phyloP scores from a whole-genome alignment of 768 basidiomycete species.

The Rhodotorula toruloides region DNA sequence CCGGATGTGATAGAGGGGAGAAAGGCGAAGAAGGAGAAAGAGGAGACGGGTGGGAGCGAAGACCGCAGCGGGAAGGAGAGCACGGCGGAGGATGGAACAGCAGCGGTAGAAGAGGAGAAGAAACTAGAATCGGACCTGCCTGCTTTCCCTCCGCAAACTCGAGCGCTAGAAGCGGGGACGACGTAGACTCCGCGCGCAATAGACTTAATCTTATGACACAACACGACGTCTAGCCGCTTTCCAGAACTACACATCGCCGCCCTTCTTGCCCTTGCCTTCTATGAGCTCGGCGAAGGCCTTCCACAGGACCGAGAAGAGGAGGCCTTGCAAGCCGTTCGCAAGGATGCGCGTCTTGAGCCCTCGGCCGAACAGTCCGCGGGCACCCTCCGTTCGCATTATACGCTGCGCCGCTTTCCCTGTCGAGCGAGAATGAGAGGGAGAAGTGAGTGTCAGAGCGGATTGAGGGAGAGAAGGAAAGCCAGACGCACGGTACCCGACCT shows the following conservation, averaged over 20 bases:
- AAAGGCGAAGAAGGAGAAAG: not conserved
- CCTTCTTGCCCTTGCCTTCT: not conserved
- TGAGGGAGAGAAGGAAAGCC: not conserved
- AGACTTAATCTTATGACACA: too few relatives aligned
- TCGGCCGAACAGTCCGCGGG: constrained; percentile 75
- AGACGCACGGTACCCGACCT: constrained; percentile 63
- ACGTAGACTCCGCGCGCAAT: too few relatives aligned
- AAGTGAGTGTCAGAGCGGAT: not conserved
- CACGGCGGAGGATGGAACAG: too few relatives aligned
- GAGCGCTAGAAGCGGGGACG: too few relatives aligned
- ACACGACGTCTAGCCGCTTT: not conserved
- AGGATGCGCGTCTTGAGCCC: constrained; percentile 83
- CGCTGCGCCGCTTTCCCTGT: constrained; percentile 62
- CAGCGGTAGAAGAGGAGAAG: too few relatives aligned
- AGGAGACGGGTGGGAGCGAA: not conserved
- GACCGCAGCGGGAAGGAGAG: not conserved
- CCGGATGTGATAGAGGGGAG: not conserved
- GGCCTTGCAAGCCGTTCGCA: constrained; percentile 83
- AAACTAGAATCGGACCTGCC: too few relatives aligned
- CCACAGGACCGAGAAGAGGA: constrained; percentile 91
- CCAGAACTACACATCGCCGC: too few relatives aligned
- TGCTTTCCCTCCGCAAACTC: too few relatives aligned
- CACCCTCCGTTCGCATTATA: constrained; percentile 69
- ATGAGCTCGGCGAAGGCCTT: constrained; percentile 67
- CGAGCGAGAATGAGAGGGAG: not conserved